Evolutionary conservation across 306 rosid genomes (phyloP).

Genomic region (Rosa lucieae): DNA sequence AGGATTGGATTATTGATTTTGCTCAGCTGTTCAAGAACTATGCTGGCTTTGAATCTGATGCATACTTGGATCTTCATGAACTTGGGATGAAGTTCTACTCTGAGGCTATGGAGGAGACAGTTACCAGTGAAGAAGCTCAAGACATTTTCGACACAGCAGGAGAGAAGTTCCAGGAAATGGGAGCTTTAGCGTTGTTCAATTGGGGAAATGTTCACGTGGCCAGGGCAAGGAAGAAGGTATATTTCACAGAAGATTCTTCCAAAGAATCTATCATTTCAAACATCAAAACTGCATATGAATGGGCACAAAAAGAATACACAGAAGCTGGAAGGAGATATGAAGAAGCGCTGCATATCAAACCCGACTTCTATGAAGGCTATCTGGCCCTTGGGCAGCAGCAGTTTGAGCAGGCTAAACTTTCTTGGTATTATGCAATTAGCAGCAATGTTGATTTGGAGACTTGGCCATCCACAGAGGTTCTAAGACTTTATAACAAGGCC

Average conservation of each 20-base stretch:
- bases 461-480: constrained; percentile 58
- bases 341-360: constrained; percentile 65
- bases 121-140: constrained; percentile 88
- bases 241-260: constrained; percentile 53
- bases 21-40: constrained; percentile 76
- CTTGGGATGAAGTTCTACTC: constrained; percentile 86
- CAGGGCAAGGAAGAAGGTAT: constrained; percentile 75
- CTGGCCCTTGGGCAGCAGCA: constrained; percentile 78
- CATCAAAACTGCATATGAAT: constrained; percentile 56
- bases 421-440: constrained; percentile 75
- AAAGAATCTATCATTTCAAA: constrained; percentile 45
- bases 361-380: constrained; percentile 78
- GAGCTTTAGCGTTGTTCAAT: constrained; percentile 87
- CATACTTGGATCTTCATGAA: constrained; percentile 74
- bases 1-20: constrained; percentile 83
- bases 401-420: constrained; percentile 79
- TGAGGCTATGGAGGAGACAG: constrained; percentile 92
- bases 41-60: constrained; percentile 77
- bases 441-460: constrained; percentile 48
- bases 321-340: constrained; percentile 77
- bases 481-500: constrained; percentile 68
- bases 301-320: constrained; percentile 65
- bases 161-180: constrained; percentile 86
- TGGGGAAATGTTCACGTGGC: constrained; percentile 95
- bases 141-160: constrained; percentile 71